A percentile compares a stretch with the other conserved stretches of the same genome.
Evolutionary conservation across 176 grass and related monocot species (phyloP).

Genomic region (Panicum miliaceum): DNA sequence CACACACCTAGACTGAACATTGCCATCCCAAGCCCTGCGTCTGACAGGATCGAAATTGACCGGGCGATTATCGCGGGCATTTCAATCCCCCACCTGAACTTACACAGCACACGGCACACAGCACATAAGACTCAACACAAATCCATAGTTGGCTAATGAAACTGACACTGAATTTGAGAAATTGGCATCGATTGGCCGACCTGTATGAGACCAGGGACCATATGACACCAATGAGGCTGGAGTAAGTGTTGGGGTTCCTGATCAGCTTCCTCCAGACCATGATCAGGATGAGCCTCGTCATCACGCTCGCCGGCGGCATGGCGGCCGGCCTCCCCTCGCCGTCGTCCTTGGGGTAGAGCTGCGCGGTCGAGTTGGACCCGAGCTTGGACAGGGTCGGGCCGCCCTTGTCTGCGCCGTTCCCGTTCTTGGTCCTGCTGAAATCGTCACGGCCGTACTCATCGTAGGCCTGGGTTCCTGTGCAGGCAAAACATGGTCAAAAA

Average conservation of each 20-base stretch:
- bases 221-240: constrained; percentile 83
- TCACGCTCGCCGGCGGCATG: constrained; percentile 89
- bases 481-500: not conserved
- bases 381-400: constrained; percentile 79
- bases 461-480: constrained; percentile 54
- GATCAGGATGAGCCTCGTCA: constrained; percentile 95
- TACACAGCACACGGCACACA: not conserved
- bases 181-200: constrained; percentile 46
- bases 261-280: constrained; percentile 99
- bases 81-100: constrained; percentile 78
- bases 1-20: constrained; percentile 92
- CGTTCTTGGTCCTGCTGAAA: constrained; percentile 67
- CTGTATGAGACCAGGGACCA: constrained; percentile 95
- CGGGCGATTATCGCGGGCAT: constrained; percentile 86
- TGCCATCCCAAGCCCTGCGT: constrained; percentile 95
- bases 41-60: constrained; percentile 82
- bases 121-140: not conserved
- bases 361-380: constrained; percentile 81
- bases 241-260: constrained; percentile 94
- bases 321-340: constrained; percentile 52
- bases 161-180: not conserved
- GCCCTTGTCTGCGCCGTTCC: constrained; percentile 54
- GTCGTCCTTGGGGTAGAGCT: constrained; percentile 79
- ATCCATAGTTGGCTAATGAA: not conserved
- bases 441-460: constrained; percentile 61